Conservation (phyloP, 1,139 yeast species). For the Lodderomyces jiufengensis region DNA sequence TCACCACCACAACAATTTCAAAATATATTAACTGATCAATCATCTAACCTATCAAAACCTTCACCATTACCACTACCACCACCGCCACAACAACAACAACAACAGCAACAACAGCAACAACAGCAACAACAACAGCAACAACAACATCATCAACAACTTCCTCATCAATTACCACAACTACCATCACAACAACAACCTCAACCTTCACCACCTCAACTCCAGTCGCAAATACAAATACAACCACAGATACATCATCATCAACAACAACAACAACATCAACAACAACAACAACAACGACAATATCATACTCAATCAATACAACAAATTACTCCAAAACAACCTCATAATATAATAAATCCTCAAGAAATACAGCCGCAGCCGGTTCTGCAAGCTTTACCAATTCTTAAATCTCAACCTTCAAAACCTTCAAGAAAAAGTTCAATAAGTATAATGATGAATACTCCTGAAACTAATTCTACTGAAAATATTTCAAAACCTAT, state of each 20-base stretch:
- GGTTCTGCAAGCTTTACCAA: slow-evolving; percentile 2
- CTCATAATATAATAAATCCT: too few relatives aligned
- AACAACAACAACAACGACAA: slow-evolving; percentile 1
- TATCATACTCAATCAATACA: background rate
- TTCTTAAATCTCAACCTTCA: slow-evolving; percentile 3
- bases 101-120: slow-evolving; percentile 1
- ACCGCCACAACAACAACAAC: slow-evolving; percentile 3
- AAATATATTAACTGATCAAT: too few relatives aligned
- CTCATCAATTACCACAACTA: background rate
- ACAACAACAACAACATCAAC: too few relatives aligned
- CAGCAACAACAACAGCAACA: background rate
- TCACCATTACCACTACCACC: slow-evolving; percentile 13
- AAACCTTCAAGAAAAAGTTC: slow-evolving; percentile 11
- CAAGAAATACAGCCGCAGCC: slow-evolving; percentile 1
- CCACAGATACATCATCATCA: background rate
- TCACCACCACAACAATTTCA: slow-evolving; percentile 1
- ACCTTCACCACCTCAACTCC: background rate
- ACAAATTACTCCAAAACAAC: too few relatives aligned
- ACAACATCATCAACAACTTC: too few relatives aligned
- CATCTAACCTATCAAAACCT: background rate
- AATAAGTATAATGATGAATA: slow-evolving; percentile 13
- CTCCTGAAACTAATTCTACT: slow-evolving; percentile 6
- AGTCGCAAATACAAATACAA: background rate
- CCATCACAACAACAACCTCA: slow-evolving; percentile 3
- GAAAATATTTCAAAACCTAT: background rate